These are phyloP conservation scores for Ustilago curta DNA, from an alignment of 1,284 basidiomycete genomes.

Conservation along the genomic window DNA sequence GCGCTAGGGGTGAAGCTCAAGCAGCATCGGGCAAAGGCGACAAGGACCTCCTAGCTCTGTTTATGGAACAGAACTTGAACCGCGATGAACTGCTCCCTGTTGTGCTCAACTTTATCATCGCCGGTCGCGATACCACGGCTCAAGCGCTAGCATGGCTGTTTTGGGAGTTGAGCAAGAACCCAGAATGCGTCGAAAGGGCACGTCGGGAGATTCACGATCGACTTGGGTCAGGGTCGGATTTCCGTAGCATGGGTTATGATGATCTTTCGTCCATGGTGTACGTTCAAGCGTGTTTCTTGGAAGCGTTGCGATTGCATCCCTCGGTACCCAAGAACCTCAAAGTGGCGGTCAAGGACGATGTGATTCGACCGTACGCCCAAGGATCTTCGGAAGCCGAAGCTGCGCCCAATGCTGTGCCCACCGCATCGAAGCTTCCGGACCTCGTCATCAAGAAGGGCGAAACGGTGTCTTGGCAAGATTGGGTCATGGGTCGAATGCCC, in stretches of 20 bases:
- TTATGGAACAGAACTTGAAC: slow-evolving; percentile 69
- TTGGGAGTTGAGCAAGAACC: slow-evolving; percentile 50
- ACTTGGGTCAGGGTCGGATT: slow-evolving; percentile 30
- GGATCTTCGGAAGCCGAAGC: slow-evolving; percentile 25
- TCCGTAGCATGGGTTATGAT: slow-evolving; percentile 54
- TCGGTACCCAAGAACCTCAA: slow-evolving; percentile 62
- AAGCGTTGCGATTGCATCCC: slow-evolving; percentile 60
- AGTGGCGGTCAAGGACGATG: slow-evolving; percentile 53
- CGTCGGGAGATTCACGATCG: slow-evolving; percentile 52
- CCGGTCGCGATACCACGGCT: slow-evolving; percentile 62
- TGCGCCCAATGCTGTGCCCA: slow-evolving; percentile 39
- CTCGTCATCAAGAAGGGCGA: slow-evolving; percentile 51
- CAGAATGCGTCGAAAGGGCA: slow-evolving; percentile 35
- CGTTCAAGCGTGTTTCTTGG: slow-evolving; percentile 56
- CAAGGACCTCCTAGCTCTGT: slow-evolving; percentile 70
- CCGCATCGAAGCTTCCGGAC: slow-evolving; percentile 46
- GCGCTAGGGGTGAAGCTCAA: slow-evolving; percentile 33
- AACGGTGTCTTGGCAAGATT: slow-evolving; percentile 53
- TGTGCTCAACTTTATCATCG: slow-evolving; percentile 58
- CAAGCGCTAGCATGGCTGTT: slow-evolving; percentile 59
- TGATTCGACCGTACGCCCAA: slow-evolving; percentile 54
- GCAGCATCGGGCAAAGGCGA: slow-evolving; percentile 45
- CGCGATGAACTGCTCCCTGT: slow-evolving; percentile 66
- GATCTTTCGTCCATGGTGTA: slow-evolving; percentile 48
- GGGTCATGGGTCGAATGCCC: slow-evolving; percentile 60